A percentile compares a stretch with the other conserved stretches of the same genome.
Evolutionary conservation across 768 basidiomycete species (phyloP).

Genomic region (Auricularia auricula-judae): DNA sequence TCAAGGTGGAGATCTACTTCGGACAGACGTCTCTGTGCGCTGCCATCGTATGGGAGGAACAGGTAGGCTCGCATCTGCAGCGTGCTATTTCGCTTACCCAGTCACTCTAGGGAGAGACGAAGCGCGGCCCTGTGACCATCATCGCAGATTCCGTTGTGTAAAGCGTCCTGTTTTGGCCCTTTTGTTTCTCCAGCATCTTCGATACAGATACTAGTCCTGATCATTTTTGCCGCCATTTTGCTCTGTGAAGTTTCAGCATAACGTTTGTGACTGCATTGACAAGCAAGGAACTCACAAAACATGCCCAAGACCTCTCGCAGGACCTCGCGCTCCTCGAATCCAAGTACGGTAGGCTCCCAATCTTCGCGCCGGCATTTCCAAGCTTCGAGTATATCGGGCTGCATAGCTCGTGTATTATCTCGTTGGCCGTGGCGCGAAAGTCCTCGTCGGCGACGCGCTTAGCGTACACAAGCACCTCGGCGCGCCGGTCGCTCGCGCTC

Average conservation of each 20-base stretch:
- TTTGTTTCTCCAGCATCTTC: too few relatives aligned
- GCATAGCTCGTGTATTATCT: constrained; percentile 79
- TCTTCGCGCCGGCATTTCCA: constrained; percentile 33
- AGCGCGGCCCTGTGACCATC: too few relatives aligned
- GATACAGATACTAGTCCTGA: too few relatives aligned
- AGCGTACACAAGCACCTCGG: constrained; percentile 63
- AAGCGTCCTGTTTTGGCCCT: too few relatives aligned
- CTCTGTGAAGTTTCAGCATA: too few relatives aligned
- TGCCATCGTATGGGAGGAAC: constrained; percentile 2
- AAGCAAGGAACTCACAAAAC: constrained; percentile 46
- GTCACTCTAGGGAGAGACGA: too few relatives aligned
- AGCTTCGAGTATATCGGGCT: constrained; percentile 86
- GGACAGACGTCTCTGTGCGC: constrained; percentile 3
- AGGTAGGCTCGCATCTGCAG: background rate
- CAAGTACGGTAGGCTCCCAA: constrained; percentile 62
- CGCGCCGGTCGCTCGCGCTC: constrained; percentile 73
- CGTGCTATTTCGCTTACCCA: too few relatives aligned
- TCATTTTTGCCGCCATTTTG: too few relatives aligned
- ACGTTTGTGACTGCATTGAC: too few relatives aligned
- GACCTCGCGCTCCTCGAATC: constrained; percentile 70
- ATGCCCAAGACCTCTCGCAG: constrained; percentile 70
- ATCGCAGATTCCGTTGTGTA: too few relatives aligned
- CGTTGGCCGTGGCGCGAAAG: constrained; percentile 79
- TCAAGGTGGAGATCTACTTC: constrained; percentile 3
- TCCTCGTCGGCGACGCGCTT: constrained; percentile 84